A percentile compares a stretch with the other conserved stretches of the same genome.
These are phyloP conservation scores for Saturnispora saitoi DNA, from an alignment of 805 yeast species.

Conservation along the genomic window DNA sequence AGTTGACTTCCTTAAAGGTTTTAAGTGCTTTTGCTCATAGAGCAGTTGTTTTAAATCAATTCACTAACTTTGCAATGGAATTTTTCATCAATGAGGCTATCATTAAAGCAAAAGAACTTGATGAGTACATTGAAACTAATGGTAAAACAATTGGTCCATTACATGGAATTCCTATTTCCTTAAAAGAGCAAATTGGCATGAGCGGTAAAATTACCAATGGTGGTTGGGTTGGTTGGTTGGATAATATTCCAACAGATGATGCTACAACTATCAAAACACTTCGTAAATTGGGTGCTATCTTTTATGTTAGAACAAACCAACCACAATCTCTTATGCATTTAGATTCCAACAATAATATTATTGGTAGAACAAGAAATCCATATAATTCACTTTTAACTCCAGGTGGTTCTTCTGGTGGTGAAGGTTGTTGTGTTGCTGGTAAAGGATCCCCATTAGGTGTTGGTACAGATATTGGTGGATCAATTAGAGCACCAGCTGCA, in stretches of 20 bases:
- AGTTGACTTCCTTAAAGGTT: constrained; percentile 42
- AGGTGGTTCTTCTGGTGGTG: constrained; percentile 74
- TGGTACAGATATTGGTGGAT: constrained; percentile 69
- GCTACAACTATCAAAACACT: constrained; percentile 41
- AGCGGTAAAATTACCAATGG: constrained; percentile 50
- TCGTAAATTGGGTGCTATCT: constrained; percentile 48
- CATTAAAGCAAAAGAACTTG: constrained; percentile 46
- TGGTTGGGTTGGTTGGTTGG: constrained; percentile 46
- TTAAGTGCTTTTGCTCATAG: constrained; percentile 57
- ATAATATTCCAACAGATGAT: constrained; percentile 38
- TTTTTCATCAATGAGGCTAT: constrained; percentile 59
- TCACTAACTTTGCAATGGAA: constrained; percentile 44
- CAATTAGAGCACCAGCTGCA: constrained; percentile 62
- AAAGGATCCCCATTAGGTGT: constrained; percentile 49
- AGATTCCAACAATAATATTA: constrained; percentile 52
- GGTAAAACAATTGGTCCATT: constrained; percentile 56
- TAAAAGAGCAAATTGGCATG: constrained; percentile 56
- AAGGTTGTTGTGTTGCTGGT: constrained; percentile 53
- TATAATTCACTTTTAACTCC: constrained; percentile 48
- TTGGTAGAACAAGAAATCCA: constrained; percentile 53
- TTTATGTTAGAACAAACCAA: constrained; percentile 56
- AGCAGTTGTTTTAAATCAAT: constrained; percentile 56
- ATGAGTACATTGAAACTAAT: constrained; percentile 39
- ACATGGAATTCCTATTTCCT: constrained; percentile 61
- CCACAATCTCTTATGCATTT: constrained; percentile 67